phyloP scores from a whole-genome alignment of 176 grass and related monocot genomes.

The Tillandsia leiboldiana region DNA sequence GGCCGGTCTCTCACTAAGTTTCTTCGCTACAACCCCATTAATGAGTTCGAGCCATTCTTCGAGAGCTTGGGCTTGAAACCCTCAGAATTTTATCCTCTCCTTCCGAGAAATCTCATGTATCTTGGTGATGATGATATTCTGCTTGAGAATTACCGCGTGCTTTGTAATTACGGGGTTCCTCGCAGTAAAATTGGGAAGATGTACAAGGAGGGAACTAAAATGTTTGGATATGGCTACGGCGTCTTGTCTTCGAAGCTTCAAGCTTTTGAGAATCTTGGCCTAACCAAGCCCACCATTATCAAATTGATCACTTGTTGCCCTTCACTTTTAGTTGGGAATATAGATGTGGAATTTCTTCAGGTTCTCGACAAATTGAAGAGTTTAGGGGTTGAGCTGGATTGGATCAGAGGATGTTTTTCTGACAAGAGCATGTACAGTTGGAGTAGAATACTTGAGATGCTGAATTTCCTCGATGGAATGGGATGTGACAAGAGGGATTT shows the following conservation, averaged over 20 bases:
- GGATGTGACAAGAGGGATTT: conserved; percentile 28
- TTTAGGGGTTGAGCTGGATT: conserved; percentile 33
- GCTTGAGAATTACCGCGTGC: conserved; percentile 40
- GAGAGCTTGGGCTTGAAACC: conserved; percentile 43
- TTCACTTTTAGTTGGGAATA: conserved; percentile 30
- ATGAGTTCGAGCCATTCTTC: conserved; percentile 64
- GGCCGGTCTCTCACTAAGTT: conserved; percentile 23
- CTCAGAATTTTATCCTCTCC: conserved; percentile 20
- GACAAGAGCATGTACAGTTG: conserved; percentile 40
- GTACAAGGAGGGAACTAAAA: conserved; percentile 37
- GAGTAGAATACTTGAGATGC: conserved; percentile 35
- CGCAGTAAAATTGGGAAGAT: conserved; percentile 44
- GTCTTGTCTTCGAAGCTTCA: conserved; percentile 30
- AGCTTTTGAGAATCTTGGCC: conserved; percentile 36
- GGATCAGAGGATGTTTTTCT: conserved; percentile 38
- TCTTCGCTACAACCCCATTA: conserved; percentile 40
- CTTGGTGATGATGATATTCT: conserved; percentile 35
- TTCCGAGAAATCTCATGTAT: conserved; percentile 38
- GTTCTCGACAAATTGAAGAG: conserved; percentile 37
- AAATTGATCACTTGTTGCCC: conserved; percentile 44
- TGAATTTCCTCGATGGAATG: conserved; percentile 36
- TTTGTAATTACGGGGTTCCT: conserved; percentile 45
- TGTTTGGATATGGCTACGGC: conserved; percentile 29
- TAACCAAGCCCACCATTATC: conserved; percentile 29
- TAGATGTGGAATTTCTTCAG: conserved; percentile 29